Percentiles rank a stretch among this genome's conserved stretches.
Conservation (phyloP, 768 basidiomycete genomes). For the Strobilomyces dryophilus region DNA sequence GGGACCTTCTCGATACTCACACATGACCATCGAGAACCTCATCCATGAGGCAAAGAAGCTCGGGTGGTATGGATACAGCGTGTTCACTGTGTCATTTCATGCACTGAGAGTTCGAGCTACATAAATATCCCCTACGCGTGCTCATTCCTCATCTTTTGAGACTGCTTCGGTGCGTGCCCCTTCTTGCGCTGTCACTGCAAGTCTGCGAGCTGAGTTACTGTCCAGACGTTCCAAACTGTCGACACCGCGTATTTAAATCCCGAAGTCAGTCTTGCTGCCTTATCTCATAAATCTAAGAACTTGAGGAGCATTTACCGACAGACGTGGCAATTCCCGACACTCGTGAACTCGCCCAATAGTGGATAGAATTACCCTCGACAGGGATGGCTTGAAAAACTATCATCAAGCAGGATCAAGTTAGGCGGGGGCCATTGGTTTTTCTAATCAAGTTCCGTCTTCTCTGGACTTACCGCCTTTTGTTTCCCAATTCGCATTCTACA, state of each 20-base stretch:
- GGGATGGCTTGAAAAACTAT: neutral
- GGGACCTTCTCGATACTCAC: too few relatives aligned
- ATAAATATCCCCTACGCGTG: constrained; percentile 17
- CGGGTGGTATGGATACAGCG: constrained; percentile 10
- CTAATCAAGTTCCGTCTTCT: neutral
- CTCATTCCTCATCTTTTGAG: constrained; percentile 8
- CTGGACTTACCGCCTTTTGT: neutral
- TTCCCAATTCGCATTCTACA: constrained; percentile 1
- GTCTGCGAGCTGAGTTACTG: constrained; percentile 2
- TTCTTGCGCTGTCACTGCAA: constrained; percentile 5
- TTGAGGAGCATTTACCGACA: neutral
- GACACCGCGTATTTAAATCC: constrained; percentile 12
- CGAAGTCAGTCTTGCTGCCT: neutral
- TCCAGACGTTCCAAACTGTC: constrained; percentile 5
- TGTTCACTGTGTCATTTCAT: constrained; percentile 10
- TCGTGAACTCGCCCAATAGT: neutral
- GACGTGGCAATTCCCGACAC: too few relatives aligned
- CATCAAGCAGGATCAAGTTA: neutral
- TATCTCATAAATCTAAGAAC: neutral
- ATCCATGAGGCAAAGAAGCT: constrained; percentile 17
- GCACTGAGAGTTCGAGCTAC: constrained; percentile 1
- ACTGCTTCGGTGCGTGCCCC: constrained; percentile 11
- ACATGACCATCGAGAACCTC: neutral
- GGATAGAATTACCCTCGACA: neutral
- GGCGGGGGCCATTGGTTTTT: neutral